Evolutionary conservation across 164 flowering plant species (phyloP).

Genomic region (Macadamia integrifolia): DNA sequence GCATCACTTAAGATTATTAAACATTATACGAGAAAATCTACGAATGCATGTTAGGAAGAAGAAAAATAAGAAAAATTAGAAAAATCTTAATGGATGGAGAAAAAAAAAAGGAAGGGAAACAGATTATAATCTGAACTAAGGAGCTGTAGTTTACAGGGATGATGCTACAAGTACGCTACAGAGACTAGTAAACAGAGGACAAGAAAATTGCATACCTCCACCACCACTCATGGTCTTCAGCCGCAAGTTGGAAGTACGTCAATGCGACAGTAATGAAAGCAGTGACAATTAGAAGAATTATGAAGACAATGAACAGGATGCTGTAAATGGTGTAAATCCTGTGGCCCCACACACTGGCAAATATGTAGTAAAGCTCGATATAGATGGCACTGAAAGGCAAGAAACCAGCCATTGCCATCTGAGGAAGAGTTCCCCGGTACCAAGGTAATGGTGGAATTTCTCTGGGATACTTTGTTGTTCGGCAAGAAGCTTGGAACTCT

Average conservation of each 20-base stretch:
- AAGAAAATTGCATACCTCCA: conserved; percentile 20
- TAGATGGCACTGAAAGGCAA: conserved; percentile 32
- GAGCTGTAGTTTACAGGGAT: not conserved
- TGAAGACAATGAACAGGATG: conserved; percentile 28
- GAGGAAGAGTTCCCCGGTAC: conserved; percentile 29
- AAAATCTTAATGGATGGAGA: no score
- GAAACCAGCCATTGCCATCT: conserved; percentile 34
- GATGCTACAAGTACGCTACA: not conserved
- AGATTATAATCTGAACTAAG: no score
- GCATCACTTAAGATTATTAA: no score
- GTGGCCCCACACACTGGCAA: conserved; percentile 35
- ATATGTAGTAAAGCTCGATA: conserved; percentile 30
- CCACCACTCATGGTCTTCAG: conserved; percentile 36
- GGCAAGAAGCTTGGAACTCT: conserved; percentile 32
- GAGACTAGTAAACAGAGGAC: not conserved
- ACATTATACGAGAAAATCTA: no score
- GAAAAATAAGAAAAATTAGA: no score
- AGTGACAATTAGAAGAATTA: conserved; percentile 29
- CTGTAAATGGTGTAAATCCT: conserved; percentile 29
- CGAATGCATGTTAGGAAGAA: no score
- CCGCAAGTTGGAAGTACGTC: conserved; percentile 34
- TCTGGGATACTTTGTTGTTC: conserved; percentile 31
- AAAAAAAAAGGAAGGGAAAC: no score
- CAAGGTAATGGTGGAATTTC: conserved; percentile 31
- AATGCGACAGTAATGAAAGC: conserved; percentile 30